These are phyloP conservation scores for Achaetomium macrosporum DNA, from an alignment of 2,329 filamentous ascomycete species.

Conservation along the genomic window DNA sequence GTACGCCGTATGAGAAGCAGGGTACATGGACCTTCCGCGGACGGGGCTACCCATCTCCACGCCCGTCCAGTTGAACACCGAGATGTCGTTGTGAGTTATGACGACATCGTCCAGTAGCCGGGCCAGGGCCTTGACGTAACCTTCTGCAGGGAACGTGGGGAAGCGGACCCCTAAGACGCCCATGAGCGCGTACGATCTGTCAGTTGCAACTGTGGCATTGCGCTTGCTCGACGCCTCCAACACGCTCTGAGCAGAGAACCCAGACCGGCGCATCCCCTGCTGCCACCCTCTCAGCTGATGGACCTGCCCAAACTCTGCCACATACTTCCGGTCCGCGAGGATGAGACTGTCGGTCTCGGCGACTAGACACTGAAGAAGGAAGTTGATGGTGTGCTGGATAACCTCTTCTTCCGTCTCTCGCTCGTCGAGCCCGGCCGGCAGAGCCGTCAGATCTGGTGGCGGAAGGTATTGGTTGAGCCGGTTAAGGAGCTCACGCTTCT, in stretches of 20 bases:
- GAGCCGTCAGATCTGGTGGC: background rate
- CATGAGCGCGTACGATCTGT: constrained; percentile 31
- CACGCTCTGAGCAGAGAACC: constrained; percentile 25
- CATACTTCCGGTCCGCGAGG: constrained; percentile 21
- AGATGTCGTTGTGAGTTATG: constrained; percentile 29
- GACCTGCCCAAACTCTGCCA: constrained; percentile 26
- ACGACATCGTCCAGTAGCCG: constrained; percentile 29
- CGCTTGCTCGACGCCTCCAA: constrained; percentile 26
- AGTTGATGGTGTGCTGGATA: constrained; percentile 21
- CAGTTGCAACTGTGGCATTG: constrained; percentile 26
- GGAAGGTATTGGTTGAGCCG: background rate
- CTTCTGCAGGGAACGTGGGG: constrained; percentile 29
- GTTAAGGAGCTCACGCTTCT: background rate
- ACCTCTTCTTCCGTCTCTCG: constrained; percentile 13
- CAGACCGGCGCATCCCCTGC: constrained; percentile 21
- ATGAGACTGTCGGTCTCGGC: constrained; percentile 21
- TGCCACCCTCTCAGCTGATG: constrained; percentile 22
- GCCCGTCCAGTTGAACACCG: constrained; percentile 32
- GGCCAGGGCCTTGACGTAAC: constrained; percentile 28
- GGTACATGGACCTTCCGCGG: constrained; percentile 30
- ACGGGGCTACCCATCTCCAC: constrained; percentile 29
- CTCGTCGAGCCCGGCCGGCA: background rate
- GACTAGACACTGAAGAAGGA: constrained; percentile 24
- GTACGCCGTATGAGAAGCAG: constrained; percentile 27
- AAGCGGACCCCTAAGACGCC: constrained; percentile 30